Conservation (phyloP, 176 grass and related monocot genomes). For the Rhipidocladum racemiflorum region DNA sequence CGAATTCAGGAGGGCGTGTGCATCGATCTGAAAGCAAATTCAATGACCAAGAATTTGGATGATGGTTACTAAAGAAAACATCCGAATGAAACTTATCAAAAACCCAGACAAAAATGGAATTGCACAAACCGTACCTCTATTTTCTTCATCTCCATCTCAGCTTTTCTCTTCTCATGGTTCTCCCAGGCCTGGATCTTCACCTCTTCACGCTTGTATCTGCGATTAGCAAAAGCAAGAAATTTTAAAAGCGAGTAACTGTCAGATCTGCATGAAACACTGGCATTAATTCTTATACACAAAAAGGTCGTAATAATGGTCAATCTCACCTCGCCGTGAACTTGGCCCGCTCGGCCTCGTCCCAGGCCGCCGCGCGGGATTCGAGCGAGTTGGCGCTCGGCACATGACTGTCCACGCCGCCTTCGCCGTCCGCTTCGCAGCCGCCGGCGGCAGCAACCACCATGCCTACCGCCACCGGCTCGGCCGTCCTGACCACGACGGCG, state of each 20-base stretch:
- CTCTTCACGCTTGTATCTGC: slow-evolving; percentile 86
- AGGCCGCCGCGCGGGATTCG: slow-evolving; percentile 67
- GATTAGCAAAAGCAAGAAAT: neutral
- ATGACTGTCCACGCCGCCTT: neutral
- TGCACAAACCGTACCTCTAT: slow-evolving; percentile 45
- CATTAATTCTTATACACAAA: neutral
- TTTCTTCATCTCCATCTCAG: slow-evolving; percentile 82
- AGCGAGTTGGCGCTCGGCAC: slow-evolving; percentile 35
- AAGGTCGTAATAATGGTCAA: no score
- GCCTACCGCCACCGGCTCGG: neutral
- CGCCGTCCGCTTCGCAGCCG: slow-evolving; percentile 2
- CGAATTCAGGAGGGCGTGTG: no score
- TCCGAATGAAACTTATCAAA: no score
- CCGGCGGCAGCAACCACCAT: neutral
- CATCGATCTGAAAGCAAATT: no score
- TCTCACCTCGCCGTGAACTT: slow-evolving; percentile 81
- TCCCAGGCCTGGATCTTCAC: slow-evolving; percentile 96
- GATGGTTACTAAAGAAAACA: no score
- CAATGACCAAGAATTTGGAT: no score
- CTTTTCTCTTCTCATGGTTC: slow-evolving; percentile 88
- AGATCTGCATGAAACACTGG: neutral
- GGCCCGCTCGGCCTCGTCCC: slow-evolving; percentile 81
- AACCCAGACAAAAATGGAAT: neutral
- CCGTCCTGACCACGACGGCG: neutral
- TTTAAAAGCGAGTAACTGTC: neutral